These are phyloP conservation scores for Mycena indigotica DNA, from an alignment of 768 basidiomycete species.

Conservation along the genomic window DNA sequence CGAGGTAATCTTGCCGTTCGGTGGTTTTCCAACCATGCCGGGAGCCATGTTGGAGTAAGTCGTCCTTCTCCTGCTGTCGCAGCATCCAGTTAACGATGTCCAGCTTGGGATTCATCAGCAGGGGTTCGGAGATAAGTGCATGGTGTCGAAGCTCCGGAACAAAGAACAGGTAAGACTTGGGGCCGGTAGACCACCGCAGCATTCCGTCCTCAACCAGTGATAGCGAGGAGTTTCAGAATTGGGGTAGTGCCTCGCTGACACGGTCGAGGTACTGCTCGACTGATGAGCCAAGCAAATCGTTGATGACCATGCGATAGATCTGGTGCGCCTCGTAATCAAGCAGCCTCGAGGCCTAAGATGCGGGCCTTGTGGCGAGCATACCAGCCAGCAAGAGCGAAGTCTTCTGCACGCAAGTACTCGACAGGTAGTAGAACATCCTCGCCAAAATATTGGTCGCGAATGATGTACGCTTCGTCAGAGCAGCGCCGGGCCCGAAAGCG, in stretches of 20 bases:
- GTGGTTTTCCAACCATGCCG: not conserved
- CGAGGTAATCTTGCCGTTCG: not conserved
- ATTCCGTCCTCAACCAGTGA: not conserved
- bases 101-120: not conserved
- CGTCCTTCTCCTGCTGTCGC: not conserved
- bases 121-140: not conserved
- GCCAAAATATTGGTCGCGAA: not conserved
- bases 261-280: not conserved
- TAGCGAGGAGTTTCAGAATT: not conserved
- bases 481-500: not conserved
- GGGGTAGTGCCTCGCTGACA: not conserved
- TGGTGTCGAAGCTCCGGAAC: not conserved
- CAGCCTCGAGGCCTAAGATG: not conserved
- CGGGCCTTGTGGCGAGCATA: constrained; percentile 3
- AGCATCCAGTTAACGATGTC: not conserved
- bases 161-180: not conserved
- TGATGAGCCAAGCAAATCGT: not conserved
- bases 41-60: not conserved
- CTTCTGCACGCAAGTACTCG: not conserved
- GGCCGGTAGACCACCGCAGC: not conserved
- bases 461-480: not conserved
- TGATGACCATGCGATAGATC: not conserved
- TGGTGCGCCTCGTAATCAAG: not conserved
- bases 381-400: constrained; percentile 1
- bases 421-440: constrained; percentile 3